These are phyloP conservation scores for Bipolaris sorokiniana DNA, from an alignment of 2,329 filamentous ascomycete genomes.

Conservation along the genomic window DNA sequence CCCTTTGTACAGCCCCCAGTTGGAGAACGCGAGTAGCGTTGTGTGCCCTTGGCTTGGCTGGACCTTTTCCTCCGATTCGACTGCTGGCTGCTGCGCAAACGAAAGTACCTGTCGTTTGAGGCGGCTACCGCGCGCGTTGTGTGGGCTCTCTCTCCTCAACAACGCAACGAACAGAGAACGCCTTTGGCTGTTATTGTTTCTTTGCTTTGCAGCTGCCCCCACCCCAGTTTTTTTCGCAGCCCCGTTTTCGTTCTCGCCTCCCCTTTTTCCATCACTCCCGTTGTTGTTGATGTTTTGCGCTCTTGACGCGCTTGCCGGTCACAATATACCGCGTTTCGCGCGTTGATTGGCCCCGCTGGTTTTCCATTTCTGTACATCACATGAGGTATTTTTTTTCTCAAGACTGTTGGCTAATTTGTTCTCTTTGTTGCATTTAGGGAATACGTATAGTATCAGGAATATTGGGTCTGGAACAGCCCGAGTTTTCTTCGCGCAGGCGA, in stretches of 20 bases:
- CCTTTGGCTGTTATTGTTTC: not conserved
- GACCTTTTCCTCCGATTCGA: no score
- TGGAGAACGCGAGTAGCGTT: no score
- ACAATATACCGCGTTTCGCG: no score
- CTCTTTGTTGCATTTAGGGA: slow-evolving; percentile 63
- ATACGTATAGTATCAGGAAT: slow-evolving; percentile 91
- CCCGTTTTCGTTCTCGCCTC: not conserved
- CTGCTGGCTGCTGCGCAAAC: no score
- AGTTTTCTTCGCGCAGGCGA: slow-evolving; percentile 92
- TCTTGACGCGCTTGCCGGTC: no score
- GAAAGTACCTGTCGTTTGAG: slow-evolving; percentile 16
- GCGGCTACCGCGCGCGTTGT: slow-evolving; percentile 20
- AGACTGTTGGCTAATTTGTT: no score
- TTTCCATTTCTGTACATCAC: not conserved
- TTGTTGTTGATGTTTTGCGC: no score
- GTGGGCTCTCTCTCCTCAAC: not conserved
- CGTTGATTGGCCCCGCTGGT: no score
- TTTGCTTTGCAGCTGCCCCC: not conserved
- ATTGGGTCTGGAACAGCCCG: slow-evolving; percentile 73
- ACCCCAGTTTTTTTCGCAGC: not conserved
- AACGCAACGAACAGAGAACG: not conserved
- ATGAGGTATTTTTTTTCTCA: slow-evolving; percentile 10
- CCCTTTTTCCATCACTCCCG: no score
- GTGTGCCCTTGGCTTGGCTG: no score
- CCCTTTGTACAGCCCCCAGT: no score